Evolutionary conservation across 768 basidiomycete genomes (phyloP).

Genomic region (Suillus bovinus): DNA sequence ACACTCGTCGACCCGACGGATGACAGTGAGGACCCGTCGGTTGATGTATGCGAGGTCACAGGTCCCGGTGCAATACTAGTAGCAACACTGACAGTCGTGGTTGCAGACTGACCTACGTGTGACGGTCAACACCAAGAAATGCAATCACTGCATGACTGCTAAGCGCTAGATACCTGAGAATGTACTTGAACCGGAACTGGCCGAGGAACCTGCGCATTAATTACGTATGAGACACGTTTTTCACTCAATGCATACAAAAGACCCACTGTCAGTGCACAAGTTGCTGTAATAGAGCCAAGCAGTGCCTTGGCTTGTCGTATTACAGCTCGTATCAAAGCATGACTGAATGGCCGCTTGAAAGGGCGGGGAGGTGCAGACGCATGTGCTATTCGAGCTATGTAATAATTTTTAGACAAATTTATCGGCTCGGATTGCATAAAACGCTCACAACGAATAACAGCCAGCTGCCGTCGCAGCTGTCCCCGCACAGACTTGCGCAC

Average conservation of each 20-base stretch:
- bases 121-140: not conserved
- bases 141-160: not conserved
- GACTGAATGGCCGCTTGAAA: conserved; percentile 4
- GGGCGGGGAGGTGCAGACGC: not conserved
- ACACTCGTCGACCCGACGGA: not conserved
- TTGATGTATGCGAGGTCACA: not conserved
- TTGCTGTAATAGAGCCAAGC: conserved; percentile 1
- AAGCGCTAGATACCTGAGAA: conserved; percentile 1
- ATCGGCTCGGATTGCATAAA: not conserved
- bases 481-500: not conserved
- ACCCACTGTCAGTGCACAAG: not conserved
- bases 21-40: not conserved
- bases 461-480: conserved; percentile 1
- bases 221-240: not conserved
- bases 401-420: not conserved
- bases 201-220: not conserved
- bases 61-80: not conserved
- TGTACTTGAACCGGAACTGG: not conserved
- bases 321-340: not conserved
- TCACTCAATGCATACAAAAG: not conserved
- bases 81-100: not conserved
- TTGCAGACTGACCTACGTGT: not conserved
- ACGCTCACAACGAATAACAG: not conserved
- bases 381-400: conserved; percentile 3
- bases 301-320: not conserved